Conservation (phyloP, 176 grass and related monocot species). For the Thinopyrum elongatum region DNA sequence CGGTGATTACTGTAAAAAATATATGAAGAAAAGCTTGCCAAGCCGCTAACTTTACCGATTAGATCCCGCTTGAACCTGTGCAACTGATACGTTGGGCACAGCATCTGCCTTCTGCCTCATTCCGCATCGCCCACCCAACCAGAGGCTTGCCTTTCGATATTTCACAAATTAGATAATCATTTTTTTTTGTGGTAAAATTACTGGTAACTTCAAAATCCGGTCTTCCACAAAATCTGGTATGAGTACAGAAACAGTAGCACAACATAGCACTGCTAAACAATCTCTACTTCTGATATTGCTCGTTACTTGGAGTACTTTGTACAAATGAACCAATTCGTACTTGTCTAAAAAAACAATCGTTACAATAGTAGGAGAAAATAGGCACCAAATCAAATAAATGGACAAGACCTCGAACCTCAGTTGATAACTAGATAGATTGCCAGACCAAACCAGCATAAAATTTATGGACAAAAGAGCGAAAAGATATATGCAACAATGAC, state of each 20-base stretch:
- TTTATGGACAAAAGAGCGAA: not conserved
- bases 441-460: constrained; percentile 31
- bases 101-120: not conserved
- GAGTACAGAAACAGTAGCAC: not conserved
- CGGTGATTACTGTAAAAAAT: too few species aligned
- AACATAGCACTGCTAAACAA: not conserved
- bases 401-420: not conserved
- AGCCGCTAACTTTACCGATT: too few species aligned
- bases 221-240: not conserved
- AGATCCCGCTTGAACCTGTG: not conserved
- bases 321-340: not conserved
- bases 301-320: not conserved
- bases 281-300: not conserved
- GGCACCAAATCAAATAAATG: not conserved
- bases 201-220: not conserved
- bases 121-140: not conserved
- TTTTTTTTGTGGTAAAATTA: not conserved
- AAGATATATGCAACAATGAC: constrained; percentile 20
- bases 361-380: not conserved
- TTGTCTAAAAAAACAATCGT: not conserved
- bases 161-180: not conserved
- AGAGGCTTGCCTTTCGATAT: not conserved
- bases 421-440: not conserved
- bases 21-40: too few species aligned
- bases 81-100: not conserved